phyloP scores from a whole-genome alignment of 2,329 filamentous ascomycete species.

The Colletotrichum chlorophyti region DNA sequence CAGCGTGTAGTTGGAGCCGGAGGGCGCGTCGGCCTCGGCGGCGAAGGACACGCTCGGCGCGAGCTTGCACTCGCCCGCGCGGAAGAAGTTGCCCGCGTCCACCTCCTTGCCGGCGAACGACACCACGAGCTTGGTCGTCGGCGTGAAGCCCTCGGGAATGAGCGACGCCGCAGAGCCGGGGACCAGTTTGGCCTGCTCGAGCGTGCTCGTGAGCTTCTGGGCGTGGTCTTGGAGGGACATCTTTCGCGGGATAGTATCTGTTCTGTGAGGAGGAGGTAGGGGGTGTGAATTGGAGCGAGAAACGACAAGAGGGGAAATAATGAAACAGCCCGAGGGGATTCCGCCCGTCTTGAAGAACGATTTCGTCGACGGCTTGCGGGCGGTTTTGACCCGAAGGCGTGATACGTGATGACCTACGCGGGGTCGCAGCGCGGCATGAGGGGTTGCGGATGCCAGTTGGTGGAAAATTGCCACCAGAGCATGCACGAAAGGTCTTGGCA shows the following conservation, averaged over 20 bases:
- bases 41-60: conserved; percentile 44
- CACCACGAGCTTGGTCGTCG: conserved; percentile 47
- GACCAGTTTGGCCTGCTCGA: conserved; percentile 46
- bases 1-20: conserved; percentile 48
- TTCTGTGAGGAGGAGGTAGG: not conserved
- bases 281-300: not conserved
- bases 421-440: conserved; percentile 10
- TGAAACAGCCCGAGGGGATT: not conserved
- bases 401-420: conserved; percentile 23
- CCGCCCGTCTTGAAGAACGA: not conserved
- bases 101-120: conserved; percentile 41
- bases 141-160: conserved; percentile 50
- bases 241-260: not conserved
- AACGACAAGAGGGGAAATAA: too few relatives aligned
- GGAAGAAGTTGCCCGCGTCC: conserved; percentile 47
- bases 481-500: conserved; percentile 22
- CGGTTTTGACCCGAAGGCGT: conserved; percentile 15
- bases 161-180: conserved; percentile 47
- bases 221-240: conserved; percentile 31
- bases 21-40: conserved; percentile 39
- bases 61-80: conserved; percentile 43
- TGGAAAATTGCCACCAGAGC: conserved; percentile 17
- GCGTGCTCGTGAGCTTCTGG: conserved; percentile 36
- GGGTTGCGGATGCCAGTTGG: conserved; percentile 13
- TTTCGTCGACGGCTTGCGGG: not conserved